Evolutionary conservation across 2,329 filamentous ascomycete species (phyloP).

Genomic region (Ascochyta viciae-villosae): DNA sequence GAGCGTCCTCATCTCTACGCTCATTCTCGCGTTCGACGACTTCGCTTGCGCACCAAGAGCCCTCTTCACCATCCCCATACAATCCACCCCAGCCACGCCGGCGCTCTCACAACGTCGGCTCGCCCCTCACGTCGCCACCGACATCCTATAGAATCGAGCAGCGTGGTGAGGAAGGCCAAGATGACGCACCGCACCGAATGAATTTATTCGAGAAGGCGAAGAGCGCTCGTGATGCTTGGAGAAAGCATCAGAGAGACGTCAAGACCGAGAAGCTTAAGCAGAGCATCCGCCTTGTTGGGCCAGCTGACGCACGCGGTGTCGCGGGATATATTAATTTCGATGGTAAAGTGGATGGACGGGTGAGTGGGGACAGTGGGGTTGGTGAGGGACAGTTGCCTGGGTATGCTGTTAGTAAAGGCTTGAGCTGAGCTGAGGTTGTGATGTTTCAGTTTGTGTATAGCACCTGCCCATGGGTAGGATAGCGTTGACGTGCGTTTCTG

Average conservation of each 20-base stretch:
- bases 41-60: not conserved
- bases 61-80: not conserved
- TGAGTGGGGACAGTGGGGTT: slow-evolving; percentile 1
- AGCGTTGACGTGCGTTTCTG: too few species aligned
- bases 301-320: slow-evolving; percentile 33
- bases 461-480: not conserved
- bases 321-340: slow-evolving; percentile 21
- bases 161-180: not conserved
- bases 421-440: not conserved
- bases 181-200: not conserved
- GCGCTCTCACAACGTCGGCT: slow-evolving; percentile 10
- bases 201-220: slow-evolving; percentile 29
- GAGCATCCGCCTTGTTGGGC: slow-evolving; percentile 43
- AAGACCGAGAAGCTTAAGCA: slow-evolving; percentile 40
- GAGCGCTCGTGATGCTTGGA: slow-evolving; percentile 33
- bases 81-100: not conserved
- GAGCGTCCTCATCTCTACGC: not conserved
- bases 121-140: not conserved
- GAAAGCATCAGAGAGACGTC: slow-evolving; percentile 25
- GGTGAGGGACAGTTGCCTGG: not conserved
- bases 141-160: slow-evolving; percentile 8
- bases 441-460: not conserved
- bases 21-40: slow-evolving; percentile 1
- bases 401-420: not conserved
- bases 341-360: slow-evolving; percentile 1